Conservation (phyloP, 345 rosid species). For the Brassica incana region DNA sequence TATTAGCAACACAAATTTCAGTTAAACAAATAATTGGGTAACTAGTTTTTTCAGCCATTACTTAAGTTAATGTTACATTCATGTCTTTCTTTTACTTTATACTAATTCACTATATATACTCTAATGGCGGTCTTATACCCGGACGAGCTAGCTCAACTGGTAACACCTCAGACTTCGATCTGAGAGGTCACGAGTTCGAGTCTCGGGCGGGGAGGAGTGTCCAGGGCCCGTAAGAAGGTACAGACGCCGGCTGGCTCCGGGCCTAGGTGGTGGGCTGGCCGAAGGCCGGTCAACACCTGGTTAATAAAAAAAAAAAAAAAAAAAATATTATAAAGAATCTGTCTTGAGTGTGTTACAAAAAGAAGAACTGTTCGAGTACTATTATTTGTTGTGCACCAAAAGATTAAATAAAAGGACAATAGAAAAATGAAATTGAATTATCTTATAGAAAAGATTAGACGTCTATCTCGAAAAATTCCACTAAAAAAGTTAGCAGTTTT, state of each 20-base stretch:
- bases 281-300: too few relatives aligned
- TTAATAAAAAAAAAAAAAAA: too few relatives aligned
- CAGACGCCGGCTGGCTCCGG: too few relatives aligned
- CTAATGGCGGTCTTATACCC: background rate
- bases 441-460: constrained; percentile 1
- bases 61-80: background rate
- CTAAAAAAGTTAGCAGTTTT: constrained; percentile 6
- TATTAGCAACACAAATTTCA: background rate
- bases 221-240: too few relatives aligned
- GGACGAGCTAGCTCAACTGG: too few relatives aligned
- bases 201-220: too few relatives aligned
- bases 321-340: background rate
- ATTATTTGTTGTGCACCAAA: background rate
- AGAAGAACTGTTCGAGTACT: background rate
- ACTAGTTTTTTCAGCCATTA: background rate
- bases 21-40: background rate
- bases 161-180: too few relatives aligned
- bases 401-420: background rate
- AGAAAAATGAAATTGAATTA: background rate
- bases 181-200: too few relatives aligned
- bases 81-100: background rate
- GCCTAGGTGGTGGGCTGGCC: too few relatives aligned
- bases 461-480: constrained; percentile 19
- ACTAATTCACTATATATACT: background rate
- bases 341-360: background rate